Conservation (phyloP, 176 grass and related monocot species). For the Zea luxurians region DNA sequence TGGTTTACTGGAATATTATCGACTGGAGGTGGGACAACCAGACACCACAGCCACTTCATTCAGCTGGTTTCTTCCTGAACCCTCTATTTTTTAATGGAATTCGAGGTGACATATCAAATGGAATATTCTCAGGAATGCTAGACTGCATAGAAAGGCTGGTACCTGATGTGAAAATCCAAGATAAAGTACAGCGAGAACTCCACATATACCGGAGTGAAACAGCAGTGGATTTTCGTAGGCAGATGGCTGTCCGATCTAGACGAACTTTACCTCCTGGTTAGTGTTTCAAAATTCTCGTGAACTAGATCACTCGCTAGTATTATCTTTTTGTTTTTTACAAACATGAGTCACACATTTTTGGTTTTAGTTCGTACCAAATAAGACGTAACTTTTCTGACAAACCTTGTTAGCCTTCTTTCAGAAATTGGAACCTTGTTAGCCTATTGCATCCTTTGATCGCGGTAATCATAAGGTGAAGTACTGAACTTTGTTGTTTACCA, state of each 20-base stretch:
- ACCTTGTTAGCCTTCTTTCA: neutral
- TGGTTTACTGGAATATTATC: conserved; percentile 82
- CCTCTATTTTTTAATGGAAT: conserved; percentile 85
- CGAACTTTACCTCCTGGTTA: conserved; percentile 85
- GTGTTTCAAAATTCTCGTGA: conserved; percentile 13
- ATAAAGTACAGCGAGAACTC: conserved; percentile 89
- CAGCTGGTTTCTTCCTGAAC: conserved; percentile 82
- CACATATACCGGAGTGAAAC: conserved; percentile 72
- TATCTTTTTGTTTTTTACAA: neutral
- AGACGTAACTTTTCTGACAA: neutral
- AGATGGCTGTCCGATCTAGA: conserved; percentile 86
- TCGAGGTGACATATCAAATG: conserved; percentile 65
- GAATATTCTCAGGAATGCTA: conserved; percentile 78
- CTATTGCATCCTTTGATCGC: neutral
- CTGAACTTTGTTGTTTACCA: conserved; percentile 21
- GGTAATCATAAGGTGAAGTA: conserved; percentile 27
- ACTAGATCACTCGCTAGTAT: neutral
- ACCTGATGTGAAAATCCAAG: conserved; percentile 82
- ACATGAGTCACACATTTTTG: neutral
- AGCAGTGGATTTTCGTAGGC: conserved; percentile 75
- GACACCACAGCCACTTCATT: conserved; percentile 60
- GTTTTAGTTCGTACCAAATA: neutral
- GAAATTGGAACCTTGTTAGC: neutral
- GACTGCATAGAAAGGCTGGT: conserved; percentile 88
- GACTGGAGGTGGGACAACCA: conserved; percentile 75